phyloP scores from a whole-genome alignment of 148 eudicot genomes.

The Suaeda aralocaspica region DNA sequence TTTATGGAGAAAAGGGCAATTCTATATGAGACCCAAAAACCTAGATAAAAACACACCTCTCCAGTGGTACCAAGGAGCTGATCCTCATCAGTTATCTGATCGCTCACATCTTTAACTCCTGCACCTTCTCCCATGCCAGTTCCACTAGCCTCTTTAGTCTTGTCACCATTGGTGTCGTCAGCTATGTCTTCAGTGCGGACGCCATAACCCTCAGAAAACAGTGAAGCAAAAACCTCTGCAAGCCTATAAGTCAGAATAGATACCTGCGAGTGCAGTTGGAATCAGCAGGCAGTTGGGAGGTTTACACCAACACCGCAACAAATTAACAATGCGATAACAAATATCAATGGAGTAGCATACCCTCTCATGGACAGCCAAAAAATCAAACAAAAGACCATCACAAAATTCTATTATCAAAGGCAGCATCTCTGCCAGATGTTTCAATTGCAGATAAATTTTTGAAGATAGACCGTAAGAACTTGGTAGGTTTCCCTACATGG shows the following conservation, averaged over 20 bases:
- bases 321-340: neutral
- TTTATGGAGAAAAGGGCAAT: neutral
- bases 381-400: conserved; percentile 66
- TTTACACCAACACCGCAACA: neutral
- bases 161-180: conserved; percentile 40
- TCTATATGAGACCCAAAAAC: neutral
- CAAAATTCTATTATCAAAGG: conserved; percentile 47
- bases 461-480: conserved; percentile 28
- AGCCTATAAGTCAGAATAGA: conserved; percentile 59
- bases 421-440: conserved; percentile 43
- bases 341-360: conserved; percentile 34
- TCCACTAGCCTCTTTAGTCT: conserved; percentile 65
- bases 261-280: conserved; percentile 38
- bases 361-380: conserved; percentile 57
- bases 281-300: conserved; percentile 1
- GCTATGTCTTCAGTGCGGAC: conserved; percentile 47
- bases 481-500: conserved; percentile 54
- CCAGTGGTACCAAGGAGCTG: conserved; percentile 74
- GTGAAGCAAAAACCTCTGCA: conserved; percentile 58
- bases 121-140: conserved; percentile 97
- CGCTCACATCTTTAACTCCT: conserved; percentile 78
- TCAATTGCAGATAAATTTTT: conserved; percentile 34
- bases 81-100: conserved; percentile 82
- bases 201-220: conserved; percentile 83
- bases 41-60: conserved; percentile 44